These are phyloP conservation scores for Ogataea haglerorum DNA, from an alignment of 805 yeast species.

Conservation along the genomic window DNA sequence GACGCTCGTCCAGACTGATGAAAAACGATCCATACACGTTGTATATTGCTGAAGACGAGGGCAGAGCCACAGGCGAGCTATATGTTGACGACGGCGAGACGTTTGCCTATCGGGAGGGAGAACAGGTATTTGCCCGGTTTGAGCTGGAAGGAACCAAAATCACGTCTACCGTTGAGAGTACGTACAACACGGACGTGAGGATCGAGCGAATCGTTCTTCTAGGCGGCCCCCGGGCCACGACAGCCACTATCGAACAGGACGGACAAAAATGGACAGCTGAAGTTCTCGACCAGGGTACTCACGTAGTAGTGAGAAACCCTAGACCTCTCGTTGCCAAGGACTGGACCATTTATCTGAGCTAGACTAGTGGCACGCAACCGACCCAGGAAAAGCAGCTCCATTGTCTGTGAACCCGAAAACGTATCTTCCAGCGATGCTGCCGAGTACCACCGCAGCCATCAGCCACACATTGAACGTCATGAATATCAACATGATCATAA, in stretches of 20 bases:
- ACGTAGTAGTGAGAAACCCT: conserved; percentile 46
- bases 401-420: conserved; percentile 22
- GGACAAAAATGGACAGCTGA: conserved; percentile 37
- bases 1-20: conserved; percentile 80
- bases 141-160: conserved; percentile 35
- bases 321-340: conserved; percentile 39
- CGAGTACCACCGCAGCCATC: conserved; percentile 41
- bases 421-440: conserved; percentile 40
- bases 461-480: conserved; percentile 48
- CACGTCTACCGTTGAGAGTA: conserved; percentile 26
- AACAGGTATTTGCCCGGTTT: conserved; percentile 44
- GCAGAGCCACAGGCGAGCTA: conserved; percentile 49
- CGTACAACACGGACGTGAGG: conserved; percentile 31
- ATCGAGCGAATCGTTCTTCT: conserved; percentile 57
- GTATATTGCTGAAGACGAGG: conserved; percentile 51
- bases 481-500: conserved; percentile 45
- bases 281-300: conserved; percentile 19
- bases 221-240: conserved; percentile 27
- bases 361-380: conserved; percentile 30
- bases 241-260: conserved; percentile 36
- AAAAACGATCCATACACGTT: conserved; percentile 76
- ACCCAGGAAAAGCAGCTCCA: conserved; percentile 9
- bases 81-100: conserved; percentile 87
- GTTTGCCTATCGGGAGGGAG: conserved; percentile 52
- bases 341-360: conserved; percentile 39